Evolutionary conservation across 139 green algal genomes (phyloP), one percentile per base, ranked within the genome.

Genomic region (Prasinococcaceae sp.): DNA sequence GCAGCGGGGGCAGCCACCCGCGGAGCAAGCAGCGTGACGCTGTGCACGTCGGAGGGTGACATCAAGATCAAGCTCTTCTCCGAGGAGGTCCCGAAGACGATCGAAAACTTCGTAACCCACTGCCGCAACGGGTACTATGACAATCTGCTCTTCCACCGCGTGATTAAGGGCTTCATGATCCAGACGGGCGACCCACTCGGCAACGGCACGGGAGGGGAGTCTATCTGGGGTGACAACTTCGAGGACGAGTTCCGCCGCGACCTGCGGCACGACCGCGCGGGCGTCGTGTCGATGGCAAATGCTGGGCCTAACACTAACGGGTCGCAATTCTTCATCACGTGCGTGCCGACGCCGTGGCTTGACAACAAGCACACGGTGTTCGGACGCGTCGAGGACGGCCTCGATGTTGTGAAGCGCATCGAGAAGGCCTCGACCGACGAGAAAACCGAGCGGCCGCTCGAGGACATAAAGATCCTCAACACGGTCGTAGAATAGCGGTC

Each of bases 81-180:
- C 0, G 84, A 94, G 9, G 84, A 96, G 75, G 95, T 84, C 69
- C 90, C 92, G 1, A 62, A 68, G 25, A 97, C 86, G 2, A 70
- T 97, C 25, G 92, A 99, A 63, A 99, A 99, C 80, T 99, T 97
- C 73, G 88, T 74, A 10, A 89, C 76, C 4, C 92, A 99, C 63
- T 58, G 51, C 44, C 41, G 45, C 30, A 95, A 95, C 58, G 83
- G 83, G 14, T 99, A 96, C 66, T 97, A 94, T 39, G 83, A 97
- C 53, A 68, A 61, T 28, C 61, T 94, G 35, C 73, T 92, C 47
- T 92, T 96, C 75, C 92, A 99, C 68, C 69, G 90, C 10, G 79
- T 98, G 10, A 96, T 98, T 63, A 94, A 95, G 66, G 83, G 83
- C 39, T 98, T 98, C 84, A 95, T 95, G 88, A 56, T 95, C 9